Conservation (phyloP, 2,329 filamentous ascomycete genomes). For the Arachnopeziza araneosa region DNA sequence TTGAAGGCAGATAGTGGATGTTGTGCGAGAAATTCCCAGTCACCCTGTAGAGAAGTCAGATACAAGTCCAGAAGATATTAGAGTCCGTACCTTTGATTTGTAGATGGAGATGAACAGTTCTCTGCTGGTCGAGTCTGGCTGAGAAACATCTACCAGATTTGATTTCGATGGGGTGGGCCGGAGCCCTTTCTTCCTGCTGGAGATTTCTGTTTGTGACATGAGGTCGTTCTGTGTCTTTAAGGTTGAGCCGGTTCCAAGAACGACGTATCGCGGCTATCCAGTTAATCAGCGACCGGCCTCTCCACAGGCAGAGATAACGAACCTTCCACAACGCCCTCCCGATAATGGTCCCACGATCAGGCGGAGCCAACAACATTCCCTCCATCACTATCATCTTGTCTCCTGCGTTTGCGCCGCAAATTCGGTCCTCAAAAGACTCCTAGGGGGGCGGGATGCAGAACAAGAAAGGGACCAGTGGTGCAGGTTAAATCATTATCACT, state of each 20-base stretch:
- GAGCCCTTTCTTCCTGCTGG: conserved; percentile 18
- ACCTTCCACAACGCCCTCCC: conserved; percentile 51
- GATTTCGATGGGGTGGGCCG: conserved; percentile 23
- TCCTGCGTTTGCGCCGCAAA: neutral
- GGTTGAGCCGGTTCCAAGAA: conserved; percentile 44
- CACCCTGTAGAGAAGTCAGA: conserved; percentile 26
- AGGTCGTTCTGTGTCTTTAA: conserved; percentile 44
- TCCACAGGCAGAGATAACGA: conserved; percentile 16
- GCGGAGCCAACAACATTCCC: conserved; percentile 44
- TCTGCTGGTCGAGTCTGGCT: conserved; percentile 11
- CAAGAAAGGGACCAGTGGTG: neutral
- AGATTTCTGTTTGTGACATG: conserved; percentile 8
- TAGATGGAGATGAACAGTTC: conserved; percentile 30
- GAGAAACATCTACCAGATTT: conserved; percentile 24
- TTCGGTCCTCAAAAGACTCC: neutral
- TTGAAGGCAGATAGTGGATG: conserved; percentile 29
- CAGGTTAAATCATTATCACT: neutral
- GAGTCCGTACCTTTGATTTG: conserved; percentile 30
- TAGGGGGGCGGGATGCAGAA: neutral
- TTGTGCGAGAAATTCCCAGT: conserved; percentile 29
- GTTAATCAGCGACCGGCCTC: conserved; percentile 3
- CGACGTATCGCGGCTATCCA: conserved; percentile 51
- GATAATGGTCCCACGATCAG: conserved; percentile 47
- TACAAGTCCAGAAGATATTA: neutral
- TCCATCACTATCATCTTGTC: conserved; percentile 40